Percentiles rank a stretch among this genome's conserved stretches.
phyloP scores from a whole-genome alignment of 2,329 filamentous ascomycete species.

The Pseudogymnoascus sp. region DNA sequence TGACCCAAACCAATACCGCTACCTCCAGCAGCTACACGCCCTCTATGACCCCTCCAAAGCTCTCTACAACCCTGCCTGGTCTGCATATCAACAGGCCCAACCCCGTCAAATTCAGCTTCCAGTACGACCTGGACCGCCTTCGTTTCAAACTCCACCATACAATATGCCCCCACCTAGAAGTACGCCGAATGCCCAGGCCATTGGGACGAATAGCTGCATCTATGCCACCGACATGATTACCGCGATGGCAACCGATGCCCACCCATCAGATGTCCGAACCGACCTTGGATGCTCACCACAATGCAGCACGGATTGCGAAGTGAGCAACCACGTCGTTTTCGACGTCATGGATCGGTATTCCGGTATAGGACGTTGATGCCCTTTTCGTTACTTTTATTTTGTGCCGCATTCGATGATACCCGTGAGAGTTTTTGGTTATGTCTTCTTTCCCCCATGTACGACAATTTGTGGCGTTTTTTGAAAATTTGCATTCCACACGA shows the following conservation, averaged over 20 bases:
- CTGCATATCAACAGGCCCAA: background rate
- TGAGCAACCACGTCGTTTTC: constrained; percentile 35
- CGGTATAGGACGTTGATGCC: constrained; percentile 10
- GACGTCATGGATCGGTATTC: constrained; percentile 37
- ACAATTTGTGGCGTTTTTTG: background rate
- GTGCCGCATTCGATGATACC: constrained; percentile 2
- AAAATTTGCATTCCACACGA: constrained; percentile 1
- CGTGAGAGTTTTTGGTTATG: background rate
- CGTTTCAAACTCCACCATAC: background rate
- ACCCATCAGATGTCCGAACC: constrained; percentile 28
- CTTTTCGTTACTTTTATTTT: background rate
- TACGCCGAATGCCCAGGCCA: background rate
- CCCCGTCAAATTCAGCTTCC: background rate
- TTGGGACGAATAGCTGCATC: constrained; percentile 24
- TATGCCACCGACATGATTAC: constrained; percentile 37
- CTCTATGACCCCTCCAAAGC: background rate
- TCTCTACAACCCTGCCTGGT: background rate
- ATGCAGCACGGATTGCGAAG: constrained; percentile 30
- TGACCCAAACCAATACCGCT: background rate
- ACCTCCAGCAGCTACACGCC: background rate
- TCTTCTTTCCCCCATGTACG: background rate
- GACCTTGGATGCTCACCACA: constrained; percentile 32
- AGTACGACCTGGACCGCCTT: background rate
- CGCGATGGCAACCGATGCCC: constrained; percentile 32
- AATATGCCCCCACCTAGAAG: background rate